Base-by-base conservation (phyloP, 768 basidiomycete genomes). In the Leucogyrophana mollusca region DNA sequence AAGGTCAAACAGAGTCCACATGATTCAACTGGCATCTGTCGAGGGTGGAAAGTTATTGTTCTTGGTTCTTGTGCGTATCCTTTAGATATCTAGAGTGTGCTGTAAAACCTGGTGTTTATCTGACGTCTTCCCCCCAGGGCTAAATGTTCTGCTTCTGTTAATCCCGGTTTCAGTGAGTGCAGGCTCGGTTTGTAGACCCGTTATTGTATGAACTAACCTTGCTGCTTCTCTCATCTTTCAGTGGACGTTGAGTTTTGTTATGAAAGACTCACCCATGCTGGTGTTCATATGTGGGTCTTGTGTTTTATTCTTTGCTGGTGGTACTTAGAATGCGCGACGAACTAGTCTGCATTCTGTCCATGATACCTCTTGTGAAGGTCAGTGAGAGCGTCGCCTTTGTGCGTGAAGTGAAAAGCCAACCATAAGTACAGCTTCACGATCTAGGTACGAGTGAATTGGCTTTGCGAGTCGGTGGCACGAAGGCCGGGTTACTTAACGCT, bases 321-420 rank as follows among this genome's bases (percentile, higher is more conserved):
- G 34, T 24, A 25, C 27, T 20, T 3, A 30, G 7, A 13, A 30
- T 30, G 27, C 13, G n/a, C n/a, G n/a, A n/a, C 32, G 21, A 21
- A 48, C 43, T 50, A 88, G 85, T 82, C 44, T 85, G 77, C 49
- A 72, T 84, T 51, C 65, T 88, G 21, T 77, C 85, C 9, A 78
- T 93, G 63, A 77, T 91, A 21, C 91, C 90, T 3, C 73, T 91
- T 22, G 88, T 90, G 40, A 84, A 86, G 68, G 85, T 86, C 53
- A 37, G 25, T 51, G 35, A 20, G 34, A 16, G 16, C 32, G 17
- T 16, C 1, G 16, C 32, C 17, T n/a, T 4, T 3, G 5, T 9
- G 11, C 16, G 8, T 11, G n/a, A 27, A 4, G 49, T 39, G 46
- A 40, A 20, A 30, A 16, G 40, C 5, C 36, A 18, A 60, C 27